Evolutionary conservation across 768 basidiomycete genomes (phyloP).

Genomic region (Chlorophyllum brunneum): DNA sequence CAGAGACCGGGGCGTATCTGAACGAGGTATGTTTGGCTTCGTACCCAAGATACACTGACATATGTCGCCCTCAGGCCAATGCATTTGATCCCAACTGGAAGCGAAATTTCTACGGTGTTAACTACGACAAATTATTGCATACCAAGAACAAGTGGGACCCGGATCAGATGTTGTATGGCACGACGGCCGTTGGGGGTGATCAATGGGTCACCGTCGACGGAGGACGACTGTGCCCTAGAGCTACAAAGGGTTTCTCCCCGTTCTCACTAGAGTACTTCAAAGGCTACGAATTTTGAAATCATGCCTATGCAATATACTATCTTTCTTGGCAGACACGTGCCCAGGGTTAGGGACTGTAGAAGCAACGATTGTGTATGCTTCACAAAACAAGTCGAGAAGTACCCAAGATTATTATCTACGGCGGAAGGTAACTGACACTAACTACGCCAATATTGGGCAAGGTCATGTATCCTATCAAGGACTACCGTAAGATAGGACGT

Average conservation of each 20-base stretch:
- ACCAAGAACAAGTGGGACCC: slow-evolving; percentile 17
- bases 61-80: slow-evolving; percentile 12
- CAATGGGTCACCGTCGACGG: slow-evolving; percentile 12
- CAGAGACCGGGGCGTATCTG: slow-evolving; percentile 16
- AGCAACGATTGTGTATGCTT: not conserved
- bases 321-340: no score
- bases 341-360: no score
- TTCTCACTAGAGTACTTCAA: not conserved
- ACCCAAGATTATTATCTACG: slow-evolving; percentile 8
- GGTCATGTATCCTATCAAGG: slow-evolving; percentile 89
- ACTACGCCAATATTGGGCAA: slow-evolving; percentile 87
- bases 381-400: not conserved
- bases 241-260: not conserved
- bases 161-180: slow-evolving; percentile 16
- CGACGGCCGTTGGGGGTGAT: slow-evolving; percentile 17
- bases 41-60: not conserved
- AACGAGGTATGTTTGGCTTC: slow-evolving; percentile 13
- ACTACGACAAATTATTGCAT: slow-evolving; percentile 13
- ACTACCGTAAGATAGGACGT: slow-evolving; percentile 92
- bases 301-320: no score
- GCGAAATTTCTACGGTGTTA: slow-evolving; percentile 15
- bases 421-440: slow-evolving; percentile 28
- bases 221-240: slow-evolving; percentile 10
- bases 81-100: slow-evolving; percentile 18
- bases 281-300: no score